These are phyloP conservation scores for Aspergillus sp. DNA, from an alignment of 2,329 filamentous ascomycete genomes.

Conservation along the genomic window DNA sequence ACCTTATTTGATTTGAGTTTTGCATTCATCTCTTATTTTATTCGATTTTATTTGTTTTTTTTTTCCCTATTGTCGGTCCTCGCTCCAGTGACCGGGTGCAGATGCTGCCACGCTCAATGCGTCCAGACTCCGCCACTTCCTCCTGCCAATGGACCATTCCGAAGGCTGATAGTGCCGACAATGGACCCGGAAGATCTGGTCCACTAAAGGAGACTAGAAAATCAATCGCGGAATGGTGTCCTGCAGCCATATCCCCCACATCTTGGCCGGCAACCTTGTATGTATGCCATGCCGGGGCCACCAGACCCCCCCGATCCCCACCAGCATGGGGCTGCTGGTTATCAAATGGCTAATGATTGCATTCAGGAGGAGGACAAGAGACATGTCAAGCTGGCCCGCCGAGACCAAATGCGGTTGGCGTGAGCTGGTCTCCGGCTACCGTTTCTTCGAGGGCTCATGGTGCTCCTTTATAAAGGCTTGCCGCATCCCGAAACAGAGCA, in stretches of 20 bases:
- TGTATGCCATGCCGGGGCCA: neutral
- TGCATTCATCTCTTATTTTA: neutral
- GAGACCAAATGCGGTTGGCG: slow-evolving; percentile 4
- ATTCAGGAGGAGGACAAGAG: neutral
- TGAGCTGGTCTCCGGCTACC: neutral
- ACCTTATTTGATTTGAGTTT: neutral
- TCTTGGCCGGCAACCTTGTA: neutral
- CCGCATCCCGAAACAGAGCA: slow-evolving; percentile 1
- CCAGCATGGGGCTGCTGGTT: slow-evolving; percentile 5
- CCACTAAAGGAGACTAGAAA: neutral
- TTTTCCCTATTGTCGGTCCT: neutral
- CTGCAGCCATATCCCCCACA: slow-evolving; percentile 6
- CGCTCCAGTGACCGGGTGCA: slow-evolving; percentile 6
- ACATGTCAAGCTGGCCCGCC: neutral
- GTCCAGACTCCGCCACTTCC: slow-evolving; percentile 7
- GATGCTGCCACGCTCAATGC: slow-evolving; percentile 6
- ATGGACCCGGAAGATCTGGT: neutral
- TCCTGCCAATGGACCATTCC: slow-evolving; percentile 2
- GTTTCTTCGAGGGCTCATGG: neutral
- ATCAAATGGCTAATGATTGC: slow-evolving; percentile 12
- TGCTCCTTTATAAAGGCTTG: slow-evolving; percentile 12
- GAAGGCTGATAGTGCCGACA: neutral
- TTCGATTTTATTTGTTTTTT: neutral
- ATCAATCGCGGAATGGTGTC: slow-evolving; percentile 3
- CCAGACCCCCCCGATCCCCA: neutral